Conservation (phyloP, 192 early-diverging fungal genomes). For the Lunasporangiospora selenospora region DNA sequence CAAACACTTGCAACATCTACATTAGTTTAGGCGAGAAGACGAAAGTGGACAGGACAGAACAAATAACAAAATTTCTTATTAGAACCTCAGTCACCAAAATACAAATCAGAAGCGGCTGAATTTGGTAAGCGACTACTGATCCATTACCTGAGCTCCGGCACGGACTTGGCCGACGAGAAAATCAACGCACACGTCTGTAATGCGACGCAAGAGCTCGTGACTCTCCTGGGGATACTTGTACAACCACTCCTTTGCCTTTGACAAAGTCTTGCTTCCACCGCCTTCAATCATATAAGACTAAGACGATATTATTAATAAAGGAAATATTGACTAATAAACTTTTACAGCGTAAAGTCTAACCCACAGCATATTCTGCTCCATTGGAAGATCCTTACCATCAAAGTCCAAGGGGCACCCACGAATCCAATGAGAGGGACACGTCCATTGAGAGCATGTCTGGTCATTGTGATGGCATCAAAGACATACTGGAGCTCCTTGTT, state of each 20-base stretch:
- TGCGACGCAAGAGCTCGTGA: conserved; percentile 77
- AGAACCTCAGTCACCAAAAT: no score
- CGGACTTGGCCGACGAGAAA: conserved; percentile 92
- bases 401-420: conserved; percentile 97
- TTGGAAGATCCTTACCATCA: conserved; percentile 69
- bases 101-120: no score
- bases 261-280: conserved; percentile 89
- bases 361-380: no score
- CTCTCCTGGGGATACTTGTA: conserved; percentile 76
- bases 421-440: conserved; percentile 95
- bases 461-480: conserved; percentile 93
- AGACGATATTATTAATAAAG: neutral
- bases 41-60: neutral
- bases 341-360: no score
- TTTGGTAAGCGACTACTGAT: no score
- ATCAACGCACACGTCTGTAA: conserved; percentile 85
- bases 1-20: conserved; percentile 96
- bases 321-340: no score
- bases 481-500: conserved; percentile 85
- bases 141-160: conserved; percentile 91
- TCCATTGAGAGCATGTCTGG: conserved; percentile 82
- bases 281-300: conserved; percentile 98
- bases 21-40: neutral
- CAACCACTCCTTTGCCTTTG: conserved; percentile 93
- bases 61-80: neutral